Base-by-base conservation (phyloP, 768 basidiomycete genomes). In the Lactarius indigo region DNA sequence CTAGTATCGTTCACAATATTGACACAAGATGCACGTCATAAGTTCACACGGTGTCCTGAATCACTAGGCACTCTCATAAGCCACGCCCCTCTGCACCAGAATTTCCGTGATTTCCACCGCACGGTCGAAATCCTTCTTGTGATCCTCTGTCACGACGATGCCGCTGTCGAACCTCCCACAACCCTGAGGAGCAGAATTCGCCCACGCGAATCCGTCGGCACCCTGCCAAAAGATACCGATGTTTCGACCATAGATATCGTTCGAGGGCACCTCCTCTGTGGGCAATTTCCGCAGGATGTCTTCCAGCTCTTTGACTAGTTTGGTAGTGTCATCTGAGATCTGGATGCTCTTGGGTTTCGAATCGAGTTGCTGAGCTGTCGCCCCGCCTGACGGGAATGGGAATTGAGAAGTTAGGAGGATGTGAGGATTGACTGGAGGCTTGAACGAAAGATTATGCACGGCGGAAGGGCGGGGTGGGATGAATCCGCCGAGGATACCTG, bases 401-500 rank as follows among this genome's bases (percentile, higher is more conserved):
- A 80, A 68, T 3, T 83, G 79, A 17, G 82, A 77, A 18, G 79
- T 72, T 71, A 91, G 76, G 31, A 76, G 72, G 59, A 91, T 79
- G 28, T 70, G 67, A 17, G 78, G 47, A 56, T 78, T 75, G 8
- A 70, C 72, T 2, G 74, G 62, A 2, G 79, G 56, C 56, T 81
- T 78, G n/a, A 73, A 72, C 26, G 84, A 82, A 69, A 92, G 71
- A 30, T 79, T 80, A 73, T 85, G 79, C 71, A 88, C 76, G 17
- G 83, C 85, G 31, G 76, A 76, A 3, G 88, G 86, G 8, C 79
- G 86, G 4, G 91, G 86, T 0, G 89, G 87, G 15, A 84, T 85
- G 72, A 93, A 90, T 50, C 91, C 91, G 35, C 91, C 91, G 15
- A 78, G 75, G 73, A 92, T 92, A 66, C 91, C 91, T 92, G 37